phyloP scores from a whole-genome alignment of 2,329 filamentous ascomycete species.

The Hypoxylon rubiginosum region DNA sequence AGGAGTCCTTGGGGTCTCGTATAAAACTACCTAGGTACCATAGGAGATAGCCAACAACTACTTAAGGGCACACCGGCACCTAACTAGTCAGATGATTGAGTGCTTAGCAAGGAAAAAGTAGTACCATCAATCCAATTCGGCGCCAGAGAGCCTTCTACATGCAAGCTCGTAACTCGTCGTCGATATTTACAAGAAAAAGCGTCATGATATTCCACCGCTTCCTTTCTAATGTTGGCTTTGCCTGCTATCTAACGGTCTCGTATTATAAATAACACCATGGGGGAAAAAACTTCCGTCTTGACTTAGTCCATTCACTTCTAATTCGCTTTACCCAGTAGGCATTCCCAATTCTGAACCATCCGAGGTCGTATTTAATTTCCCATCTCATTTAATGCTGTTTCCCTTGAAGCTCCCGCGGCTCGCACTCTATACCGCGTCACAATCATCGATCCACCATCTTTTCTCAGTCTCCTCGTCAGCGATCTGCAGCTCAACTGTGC shows the following conservation, averaged over 20 bases:
- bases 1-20: too few species aligned
- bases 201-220: neutral
- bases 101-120: neutral
- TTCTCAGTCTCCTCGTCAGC: conserved; percentile 3
- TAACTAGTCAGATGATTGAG: too few species aligned
- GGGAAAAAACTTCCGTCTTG: neutral
- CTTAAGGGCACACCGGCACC: too few species aligned
- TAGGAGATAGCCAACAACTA: too few species aligned
- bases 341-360: neutral
- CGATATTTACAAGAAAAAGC: neutral
- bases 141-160: neutral
- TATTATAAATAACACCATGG: neutral
- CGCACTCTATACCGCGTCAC: conserved; percentile 6
- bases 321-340: neutral
- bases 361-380: neutral
- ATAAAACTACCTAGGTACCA: too few species aligned
- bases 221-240: neutral
- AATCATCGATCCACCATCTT: conserved; percentile 34
- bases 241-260: neutral
- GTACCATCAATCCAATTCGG: neutral
- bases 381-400: neutral
- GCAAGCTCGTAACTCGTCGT: neutral
- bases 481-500: conserved; percentile 19
- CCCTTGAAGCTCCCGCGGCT: neutral
- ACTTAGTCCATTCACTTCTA: neutral